phyloP scores from a whole-genome alignment of 176 grass and related monocot species.

The Oryza meridionalis region DNA sequence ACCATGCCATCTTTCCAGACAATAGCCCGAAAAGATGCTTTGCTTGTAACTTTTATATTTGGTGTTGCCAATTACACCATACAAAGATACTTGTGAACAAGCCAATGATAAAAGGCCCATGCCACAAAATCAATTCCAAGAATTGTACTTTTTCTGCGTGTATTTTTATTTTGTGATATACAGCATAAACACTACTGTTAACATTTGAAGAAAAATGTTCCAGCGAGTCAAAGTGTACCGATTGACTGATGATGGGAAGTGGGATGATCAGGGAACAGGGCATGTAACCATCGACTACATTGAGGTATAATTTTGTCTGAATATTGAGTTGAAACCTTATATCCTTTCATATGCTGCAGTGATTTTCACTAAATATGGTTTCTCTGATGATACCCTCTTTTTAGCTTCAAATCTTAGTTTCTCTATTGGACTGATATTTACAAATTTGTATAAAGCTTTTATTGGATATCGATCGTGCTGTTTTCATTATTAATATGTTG shows the following conservation, averaged over 20 bases:
- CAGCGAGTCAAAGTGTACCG: constrained; percentile 80
- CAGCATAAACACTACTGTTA: background rate
- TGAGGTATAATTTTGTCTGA: constrained; percentile 53
- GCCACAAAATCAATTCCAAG: too few relatives aligned
- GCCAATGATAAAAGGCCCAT: too few relatives aligned
- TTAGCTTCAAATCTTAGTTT: background rate
- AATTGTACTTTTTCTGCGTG: background rate
- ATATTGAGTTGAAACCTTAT: background rate
- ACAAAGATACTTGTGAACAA: too few relatives aligned
- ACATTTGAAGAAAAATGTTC: constrained; percentile 42
- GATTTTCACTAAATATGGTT: background rate
- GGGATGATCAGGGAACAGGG: constrained; percentile 82
- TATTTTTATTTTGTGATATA: constrained; percentile 30
- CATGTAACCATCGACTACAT: constrained; percentile 75
- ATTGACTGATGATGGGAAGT: constrained; percentile 64
- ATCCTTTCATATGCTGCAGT: constrained; percentile 7
- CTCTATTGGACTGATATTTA: background rate
- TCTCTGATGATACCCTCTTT: constrained; percentile 21
- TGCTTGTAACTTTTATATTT: constrained; percentile 34
- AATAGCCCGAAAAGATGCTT: background rate
- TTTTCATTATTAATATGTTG: constrained; percentile 16
- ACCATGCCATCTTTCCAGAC: background rate
- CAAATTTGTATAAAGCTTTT: constrained; percentile 14
- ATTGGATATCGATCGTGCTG: constrained; percentile 1
- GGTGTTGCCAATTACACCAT: too few relatives aligned